These are phyloP conservation scores for Paramecium bursaria DNA, from an alignment of 73 alveolate genomes.

Conservation along the genomic window DNA sequence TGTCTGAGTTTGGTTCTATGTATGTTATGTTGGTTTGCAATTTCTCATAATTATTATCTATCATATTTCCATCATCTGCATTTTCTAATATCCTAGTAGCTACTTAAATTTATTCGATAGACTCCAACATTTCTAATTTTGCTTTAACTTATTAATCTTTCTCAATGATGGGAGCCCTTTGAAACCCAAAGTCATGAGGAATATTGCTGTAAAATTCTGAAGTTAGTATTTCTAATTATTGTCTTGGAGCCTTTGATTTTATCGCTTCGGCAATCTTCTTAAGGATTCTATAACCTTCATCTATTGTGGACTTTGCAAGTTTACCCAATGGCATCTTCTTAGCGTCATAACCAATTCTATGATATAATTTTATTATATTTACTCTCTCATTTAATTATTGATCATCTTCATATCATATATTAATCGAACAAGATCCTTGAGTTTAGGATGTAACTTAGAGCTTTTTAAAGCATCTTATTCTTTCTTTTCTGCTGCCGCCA, in stretches of 20 bases:
- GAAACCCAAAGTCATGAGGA: slow-evolving; percentile 96
- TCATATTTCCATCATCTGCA: slow-evolving; percentile 65
- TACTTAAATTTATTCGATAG: slow-evolving; percentile 79
- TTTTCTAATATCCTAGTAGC: slow-evolving; percentile 77
- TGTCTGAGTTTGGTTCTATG: slow-evolving; percentile 72
- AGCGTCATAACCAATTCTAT: slow-evolving; percentile 87
- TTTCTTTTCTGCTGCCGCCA: slow-evolving; percentile 18
- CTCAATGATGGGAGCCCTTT: slow-evolving; percentile 78
- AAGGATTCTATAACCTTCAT: slow-evolving; percentile 76
- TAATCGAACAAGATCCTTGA: slow-evolving; percentile 68
- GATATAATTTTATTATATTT: background rate
- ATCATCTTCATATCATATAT: slow-evolving; percentile 80
- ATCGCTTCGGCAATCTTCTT: slow-evolving; percentile 79
- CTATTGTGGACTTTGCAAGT: slow-evolving; percentile 75
- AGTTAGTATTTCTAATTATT: slow-evolving; percentile 73
- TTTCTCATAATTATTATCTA: slow-evolving; percentile 76
- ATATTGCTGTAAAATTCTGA: slow-evolving; percentile 88
- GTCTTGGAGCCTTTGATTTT: slow-evolving; percentile 57
- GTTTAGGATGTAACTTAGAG: slow-evolving; percentile 36
- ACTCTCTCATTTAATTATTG: slow-evolving; percentile 70
- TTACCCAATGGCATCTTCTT: slow-evolving; percentile 88
- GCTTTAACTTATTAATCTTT: slow-evolving; percentile 82
- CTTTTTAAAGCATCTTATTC: slow-evolving; percentile 19
- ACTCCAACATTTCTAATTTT: slow-evolving; percentile 87
- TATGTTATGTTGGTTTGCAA: slow-evolving; percentile 75